Conservation (phyloP, 1,139 yeast genomes). For the Lodderomyces elongisporus region DNA sequence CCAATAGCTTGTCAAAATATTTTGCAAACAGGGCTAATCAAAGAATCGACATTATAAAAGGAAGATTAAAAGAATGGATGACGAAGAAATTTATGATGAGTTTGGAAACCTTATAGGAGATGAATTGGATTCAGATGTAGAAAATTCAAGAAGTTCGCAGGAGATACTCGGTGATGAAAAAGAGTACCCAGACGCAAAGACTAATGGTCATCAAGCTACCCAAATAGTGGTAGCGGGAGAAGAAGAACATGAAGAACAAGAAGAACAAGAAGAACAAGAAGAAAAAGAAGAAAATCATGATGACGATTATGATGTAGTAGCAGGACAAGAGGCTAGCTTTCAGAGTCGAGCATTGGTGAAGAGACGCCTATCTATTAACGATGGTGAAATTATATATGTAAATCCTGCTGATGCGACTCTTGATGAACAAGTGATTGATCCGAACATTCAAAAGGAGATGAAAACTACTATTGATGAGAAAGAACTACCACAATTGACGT, state of each 20-base stretch:
- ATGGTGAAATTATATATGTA: constrained; percentile 23
- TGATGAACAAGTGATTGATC: constrained; percentile 63
- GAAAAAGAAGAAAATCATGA: constrained; percentile 5
- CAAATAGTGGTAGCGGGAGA: constrained; percentile 1
- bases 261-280: constrained; percentile 14
- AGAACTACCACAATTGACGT: constrained; percentile 51
- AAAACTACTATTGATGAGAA: constrained; percentile 36
- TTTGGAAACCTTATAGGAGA: constrained; percentile 72
- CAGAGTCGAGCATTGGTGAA: constrained; percentile 8
- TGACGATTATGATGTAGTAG: too few relatives aligned
- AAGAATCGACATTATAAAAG: too few relatives aligned
- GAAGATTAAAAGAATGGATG: constrained; percentile 7
- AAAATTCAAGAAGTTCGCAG: too few relatives aligned
- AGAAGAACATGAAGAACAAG: constrained; percentile 13
- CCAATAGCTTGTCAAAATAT: neutral
- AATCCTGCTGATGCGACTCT: constrained; percentile 13
- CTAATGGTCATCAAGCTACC: too few relatives aligned
- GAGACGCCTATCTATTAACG: constrained; percentile 4
- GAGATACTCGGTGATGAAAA: too few relatives aligned
- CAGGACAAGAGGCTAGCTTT: constrained; percentile 4
- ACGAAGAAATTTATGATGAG: constrained; percentile 65
- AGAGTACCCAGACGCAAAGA: constrained; percentile 8
- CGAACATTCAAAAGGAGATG: constrained; percentile 39
- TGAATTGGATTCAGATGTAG: constrained; percentile 34
- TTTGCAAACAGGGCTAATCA: neutral